These are phyloP conservation scores for Aspergillus sp. DNA, from an alignment of 2,329 filamentous ascomycete genomes.

Conservation along the genomic window DNA sequence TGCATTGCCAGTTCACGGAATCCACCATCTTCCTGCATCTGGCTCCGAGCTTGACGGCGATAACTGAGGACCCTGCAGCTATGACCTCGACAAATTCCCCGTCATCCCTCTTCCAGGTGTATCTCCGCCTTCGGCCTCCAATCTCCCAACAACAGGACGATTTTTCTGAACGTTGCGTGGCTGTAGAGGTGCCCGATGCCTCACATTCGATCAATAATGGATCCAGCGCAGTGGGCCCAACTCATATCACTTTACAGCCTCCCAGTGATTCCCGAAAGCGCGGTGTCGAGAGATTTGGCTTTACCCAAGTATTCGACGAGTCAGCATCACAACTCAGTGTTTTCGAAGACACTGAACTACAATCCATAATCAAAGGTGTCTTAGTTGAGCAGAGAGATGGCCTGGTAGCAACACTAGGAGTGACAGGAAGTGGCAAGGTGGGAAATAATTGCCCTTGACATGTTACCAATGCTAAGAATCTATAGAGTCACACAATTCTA, in stretches of 20 bases:
- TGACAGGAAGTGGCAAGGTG: constrained; percentile 96
- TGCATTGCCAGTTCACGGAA: constrained; percentile 5
- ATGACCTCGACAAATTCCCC: constrained; percentile 49
- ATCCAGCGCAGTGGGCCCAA: constrained; percentile 43
- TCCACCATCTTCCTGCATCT: constrained; percentile 4
- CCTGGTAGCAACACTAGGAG: constrained; percentile 84
- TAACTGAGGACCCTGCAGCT: constrained; percentile 11
- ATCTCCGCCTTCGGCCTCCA: constrained; percentile 77
- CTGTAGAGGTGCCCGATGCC: constrained; percentile 60
- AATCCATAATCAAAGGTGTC: constrained; percentile 76
- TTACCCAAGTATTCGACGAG: constrained; percentile 91
- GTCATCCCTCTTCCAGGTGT: constrained; percentile 83
- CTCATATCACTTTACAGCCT: constrained; percentile 75
- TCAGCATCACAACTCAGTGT: constrained; percentile 80
- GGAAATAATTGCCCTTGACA: background rate
- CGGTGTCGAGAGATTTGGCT: constrained; percentile 89
- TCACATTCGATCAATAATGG: constrained; percentile 39
- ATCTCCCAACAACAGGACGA: constrained; percentile 41
- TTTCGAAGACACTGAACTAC: constrained; percentile 76
- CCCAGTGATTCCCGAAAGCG: constrained; percentile 79
- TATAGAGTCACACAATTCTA: constrained; percentile 89
- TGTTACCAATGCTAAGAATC: constrained; percentile 10
- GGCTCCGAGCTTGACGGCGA: background rate
- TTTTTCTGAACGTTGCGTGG: constrained; percentile 67
- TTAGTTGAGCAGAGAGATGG: constrained; percentile 84